Conservation (phyloP, 108 stramenopile genomes). For the Nannochloropsis salina region DNA sequence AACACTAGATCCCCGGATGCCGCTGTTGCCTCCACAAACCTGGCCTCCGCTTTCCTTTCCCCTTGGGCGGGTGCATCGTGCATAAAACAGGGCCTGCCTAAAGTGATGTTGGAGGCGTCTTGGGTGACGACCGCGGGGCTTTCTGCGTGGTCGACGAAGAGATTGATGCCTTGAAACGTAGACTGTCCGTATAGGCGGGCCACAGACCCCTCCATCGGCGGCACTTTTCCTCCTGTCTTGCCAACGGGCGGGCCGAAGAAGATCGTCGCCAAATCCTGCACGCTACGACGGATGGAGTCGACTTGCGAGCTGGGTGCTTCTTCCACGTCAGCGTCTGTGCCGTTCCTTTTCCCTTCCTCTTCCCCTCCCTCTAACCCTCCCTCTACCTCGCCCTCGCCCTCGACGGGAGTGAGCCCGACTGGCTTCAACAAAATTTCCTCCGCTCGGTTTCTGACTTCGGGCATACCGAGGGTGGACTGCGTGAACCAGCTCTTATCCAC, state of each 20-base stretch:
- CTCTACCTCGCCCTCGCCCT: not conserved
- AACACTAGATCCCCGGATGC: not conserved
- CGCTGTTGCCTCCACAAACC: not conserved
- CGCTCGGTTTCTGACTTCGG: not conserved
- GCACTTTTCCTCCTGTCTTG: no score
- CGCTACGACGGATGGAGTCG: not conserved
- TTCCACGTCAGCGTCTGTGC: not conserved
- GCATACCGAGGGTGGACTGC: not conserved
- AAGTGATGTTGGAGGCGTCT: not conserved
- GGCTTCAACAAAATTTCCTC: not conserved
- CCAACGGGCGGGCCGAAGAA: not conserved
- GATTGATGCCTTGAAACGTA: not conserved
- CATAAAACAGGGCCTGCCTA: slow-evolving; percentile 10
- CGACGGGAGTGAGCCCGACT: not conserved
- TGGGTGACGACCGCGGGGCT: not conserved
- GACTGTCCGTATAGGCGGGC: not conserved
- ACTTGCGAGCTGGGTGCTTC: not conserved
- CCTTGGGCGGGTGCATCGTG: not conserved
- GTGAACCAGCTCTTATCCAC: not conserved
- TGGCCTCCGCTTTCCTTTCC: not conserved
- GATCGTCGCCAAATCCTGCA: not conserved
- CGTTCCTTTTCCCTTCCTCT: not conserved
- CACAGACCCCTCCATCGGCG: not conserved
- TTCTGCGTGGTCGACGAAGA: not conserved
- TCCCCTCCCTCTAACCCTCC: not conserved